These are phyloP conservation scores for Spathaspora arborariae DNA, from an alignment of 805 yeast genomes.

Conservation along the genomic window DNA sequence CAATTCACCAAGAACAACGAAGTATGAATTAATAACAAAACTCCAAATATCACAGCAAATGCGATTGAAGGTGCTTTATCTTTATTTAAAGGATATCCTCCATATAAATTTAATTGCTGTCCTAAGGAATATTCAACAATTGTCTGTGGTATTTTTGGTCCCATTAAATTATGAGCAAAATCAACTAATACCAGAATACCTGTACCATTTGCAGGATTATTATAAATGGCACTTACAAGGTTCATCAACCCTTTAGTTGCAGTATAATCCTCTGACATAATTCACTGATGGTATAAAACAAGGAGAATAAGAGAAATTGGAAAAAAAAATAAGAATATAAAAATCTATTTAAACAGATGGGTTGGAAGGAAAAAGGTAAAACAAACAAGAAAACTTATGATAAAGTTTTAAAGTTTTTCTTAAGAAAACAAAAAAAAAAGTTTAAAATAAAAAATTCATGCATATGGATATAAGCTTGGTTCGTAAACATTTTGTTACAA, in stretches of 20 bases:
- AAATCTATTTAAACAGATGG: too few relatives aligned
- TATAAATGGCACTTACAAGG: not conserved
- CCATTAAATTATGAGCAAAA: constrained; percentile 24
- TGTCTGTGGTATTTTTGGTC: constrained; percentile 35
- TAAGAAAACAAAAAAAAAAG: too few relatives aligned
- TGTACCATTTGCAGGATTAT: constrained; percentile 18
- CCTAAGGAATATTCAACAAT: constrained; percentile 33
- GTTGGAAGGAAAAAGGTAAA: too few relatives aligned
- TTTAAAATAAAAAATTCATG: too few relatives aligned
- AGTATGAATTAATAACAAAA: constrained; percentile 44
- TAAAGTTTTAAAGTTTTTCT: too few relatives aligned
- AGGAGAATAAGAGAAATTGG: not conserved
- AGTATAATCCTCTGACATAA: constrained; percentile 1
- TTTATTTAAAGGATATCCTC: constrained; percentile 51
- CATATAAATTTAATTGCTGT: constrained; percentile 52
- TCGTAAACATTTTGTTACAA: too few relatives aligned
- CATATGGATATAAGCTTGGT: too few relatives aligned
- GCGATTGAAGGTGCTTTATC: constrained; percentile 61
- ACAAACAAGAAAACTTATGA: too few relatives aligned
- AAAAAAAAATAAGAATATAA: too few relatives aligned
- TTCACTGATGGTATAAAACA: not conserved
- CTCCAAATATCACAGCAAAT: constrained; percentile 48
- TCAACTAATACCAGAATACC: constrained; percentile 22
- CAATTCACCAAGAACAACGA: constrained; percentile 47
- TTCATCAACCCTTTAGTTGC: constrained; percentile 6